phyloP scores from a whole-genome alignment of 345 rosid genomes.

The Citrus reticulata region DNA sequence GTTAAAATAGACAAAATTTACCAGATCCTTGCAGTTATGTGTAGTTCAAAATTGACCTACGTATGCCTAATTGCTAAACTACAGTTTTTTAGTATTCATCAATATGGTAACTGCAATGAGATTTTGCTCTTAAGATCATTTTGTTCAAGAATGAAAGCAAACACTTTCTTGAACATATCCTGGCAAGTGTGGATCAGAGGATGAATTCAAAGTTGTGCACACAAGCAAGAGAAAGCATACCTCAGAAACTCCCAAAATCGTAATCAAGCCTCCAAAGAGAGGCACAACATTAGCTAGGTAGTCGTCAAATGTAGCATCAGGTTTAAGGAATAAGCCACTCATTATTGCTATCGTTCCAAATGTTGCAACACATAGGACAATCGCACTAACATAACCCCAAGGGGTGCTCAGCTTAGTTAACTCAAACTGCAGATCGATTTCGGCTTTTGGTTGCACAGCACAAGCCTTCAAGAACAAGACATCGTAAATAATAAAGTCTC shows the following conservation, averaged over 20 bases:
- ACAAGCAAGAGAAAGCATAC: conserved; percentile 27
- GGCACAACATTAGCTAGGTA: conserved; percentile 72
- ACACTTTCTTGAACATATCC: neutral
- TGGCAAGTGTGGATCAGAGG: neutral
- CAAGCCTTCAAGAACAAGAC: conserved; percentile 55
- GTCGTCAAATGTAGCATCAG: conserved; percentile 82
- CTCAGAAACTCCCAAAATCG: conserved; percentile 91
- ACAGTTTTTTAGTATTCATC: neutral
- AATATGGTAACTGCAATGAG: neutral
- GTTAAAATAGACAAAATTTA: neutral
- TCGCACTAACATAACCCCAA: conserved; percentile 74
- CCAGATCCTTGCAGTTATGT: neutral
- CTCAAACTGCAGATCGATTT: conserved; percentile 86
- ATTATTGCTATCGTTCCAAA: conserved; percentile 84
- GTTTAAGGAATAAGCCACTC: conserved; percentile 95
- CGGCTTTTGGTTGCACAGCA: conserved; percentile 87
- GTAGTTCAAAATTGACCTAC: neutral
- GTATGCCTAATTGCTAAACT: neutral
- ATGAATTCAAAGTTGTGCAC: neutral
- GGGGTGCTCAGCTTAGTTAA: conserved; percentile 81
- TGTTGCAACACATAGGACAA: conserved; percentile 62
- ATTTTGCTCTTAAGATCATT: neutral
- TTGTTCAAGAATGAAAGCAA: neutral
- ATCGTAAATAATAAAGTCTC: neutral
- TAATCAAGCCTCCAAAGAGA: conserved; percentile 76